Base-by-base conservation (phyloP, 306 rosid species). In the Purshia tridentata region DNA sequence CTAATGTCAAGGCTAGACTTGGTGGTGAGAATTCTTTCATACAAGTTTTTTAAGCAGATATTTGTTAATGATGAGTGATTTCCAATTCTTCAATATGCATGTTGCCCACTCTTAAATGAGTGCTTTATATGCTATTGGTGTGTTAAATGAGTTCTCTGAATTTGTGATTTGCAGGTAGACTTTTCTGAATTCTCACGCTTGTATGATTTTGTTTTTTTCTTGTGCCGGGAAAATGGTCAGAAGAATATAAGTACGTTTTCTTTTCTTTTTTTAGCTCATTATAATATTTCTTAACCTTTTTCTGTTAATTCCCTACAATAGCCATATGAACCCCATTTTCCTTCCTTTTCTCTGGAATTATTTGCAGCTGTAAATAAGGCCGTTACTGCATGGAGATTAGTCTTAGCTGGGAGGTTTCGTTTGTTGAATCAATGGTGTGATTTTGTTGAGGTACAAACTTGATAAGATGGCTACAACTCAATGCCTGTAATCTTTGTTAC, bases 201-300 rank as follows among this genome's bases (percentile, higher is more conserved):
- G 85, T 95, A 95, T 67, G 98, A 90, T 40, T 95, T 95, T 81
- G 96, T 88, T 72, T 95, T 85, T 80, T 91, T 91, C 80, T 66
- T 90, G 72, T 88, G 97, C 73, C 97, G 99, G 0, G 98, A 91
- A 79, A 83, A 86, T 87, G 96, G 99, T 79, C 99, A 95, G 81
- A 95, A 95, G 83, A 95, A 87, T 77, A 95, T 95, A 68, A 73
- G 99, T 95, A 87, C 81, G 99, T 81, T 56, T 52, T 52, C 29
- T 46, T 20, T 42, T 55, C n/a, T 65, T 65, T 52, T 42, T 64
- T 18, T 23, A 9, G 69, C 47, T 60, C 47, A 12, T 60, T 29
- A 11, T 45, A 8, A 12, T 22, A 58, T 4, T 63, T 60, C 47
- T 59, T 14, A 37, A 18, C n/a, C 42, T n/a, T 72, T 72, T 61